Conservation (phyloP, 108 stramenopile species). For the Fistulifera pelliculosa region DNA sequence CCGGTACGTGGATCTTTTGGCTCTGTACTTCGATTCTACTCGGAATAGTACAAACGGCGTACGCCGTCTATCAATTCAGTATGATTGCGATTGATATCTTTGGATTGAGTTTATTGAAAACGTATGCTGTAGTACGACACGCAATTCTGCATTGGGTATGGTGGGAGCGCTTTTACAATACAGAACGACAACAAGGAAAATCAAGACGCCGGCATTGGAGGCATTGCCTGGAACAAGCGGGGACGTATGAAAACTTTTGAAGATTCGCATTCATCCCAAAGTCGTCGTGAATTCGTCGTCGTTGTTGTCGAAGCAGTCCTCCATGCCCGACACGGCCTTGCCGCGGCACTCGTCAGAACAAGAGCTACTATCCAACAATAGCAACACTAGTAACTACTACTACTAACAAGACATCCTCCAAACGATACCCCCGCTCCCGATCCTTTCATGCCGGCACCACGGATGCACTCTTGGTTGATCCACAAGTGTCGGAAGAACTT, state of each 20-base stretch:
- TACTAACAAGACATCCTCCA: too few species aligned
- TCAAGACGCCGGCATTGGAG: conserved; percentile 66
- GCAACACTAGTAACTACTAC: too few species aligned
- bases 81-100: conserved; percentile 69
- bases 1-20: conserved; percentile 83
- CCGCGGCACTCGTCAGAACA: too few species aligned
- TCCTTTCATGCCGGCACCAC: conserved; percentile 16
- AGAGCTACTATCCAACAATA: too few species aligned
- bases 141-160: conserved; percentile 7
- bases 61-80: conserved; percentile 72
- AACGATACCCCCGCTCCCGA: neutral
- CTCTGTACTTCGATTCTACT: conserved; percentile 47
- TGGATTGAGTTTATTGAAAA: conserved; percentile 51
- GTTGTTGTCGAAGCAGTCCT: too few species aligned
- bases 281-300: too few species aligned
- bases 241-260: conserved; percentile 45
- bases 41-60: conserved; percentile 60
- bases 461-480: conserved; percentile 13
- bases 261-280: conserved; percentile 32
- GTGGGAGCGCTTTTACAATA: neutral
- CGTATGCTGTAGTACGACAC: conserved; percentile 43
- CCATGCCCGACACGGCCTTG: too few species aligned
- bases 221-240: conserved; percentile 38
- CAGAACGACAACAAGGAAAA: too few species aligned
- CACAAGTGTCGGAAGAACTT: conserved; percentile 37